phyloP scores from a whole-genome alignment of 441 rosid genomes.

The Capsella rubella region DNA sequence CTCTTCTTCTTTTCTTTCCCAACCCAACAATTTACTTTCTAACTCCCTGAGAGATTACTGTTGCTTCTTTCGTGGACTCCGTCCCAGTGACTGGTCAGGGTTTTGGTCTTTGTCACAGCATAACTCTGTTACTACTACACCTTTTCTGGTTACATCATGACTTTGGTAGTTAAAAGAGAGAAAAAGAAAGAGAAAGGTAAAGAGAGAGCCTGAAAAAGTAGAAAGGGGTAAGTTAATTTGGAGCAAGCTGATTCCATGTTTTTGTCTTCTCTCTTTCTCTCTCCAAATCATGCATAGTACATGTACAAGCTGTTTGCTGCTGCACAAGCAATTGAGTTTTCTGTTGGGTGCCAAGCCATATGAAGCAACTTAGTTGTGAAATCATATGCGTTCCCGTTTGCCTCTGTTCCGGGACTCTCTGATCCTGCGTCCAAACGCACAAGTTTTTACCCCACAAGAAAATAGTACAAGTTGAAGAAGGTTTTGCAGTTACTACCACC shows the following conservation, averaged over 20 bases:
- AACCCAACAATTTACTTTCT: slow-evolving; percentile 38
- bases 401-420: slow-evolving; percentile 76
- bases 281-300: slow-evolving; percentile 78
- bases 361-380: slow-evolving; percentile 91
- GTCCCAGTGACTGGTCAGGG: slow-evolving; percentile 39
- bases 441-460: slow-evolving; percentile 6
- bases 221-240: slow-evolving; percentile 31
- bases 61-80: slow-evolving; percentile 34
- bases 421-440: slow-evolving; percentile 55
- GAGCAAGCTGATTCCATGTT: slow-evolving; percentile 40
- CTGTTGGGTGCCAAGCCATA: slow-evolving; percentile 98
- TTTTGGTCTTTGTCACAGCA: slow-evolving; percentile 41
- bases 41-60: slow-evolving; percentile 30
- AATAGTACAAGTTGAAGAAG: neutral
- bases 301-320: slow-evolving; percentile 99
- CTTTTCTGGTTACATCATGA: slow-evolving; percentile 45
- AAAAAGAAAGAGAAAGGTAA: slow-evolving; percentile 10
- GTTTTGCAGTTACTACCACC: slow-evolving; percentile 16
- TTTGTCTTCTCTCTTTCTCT: slow-evolving; percentile 18
- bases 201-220: slow-evolving; percentile 44
- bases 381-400: slow-evolving; percentile 91
- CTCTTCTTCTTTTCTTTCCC: slow-evolving; percentile 38
- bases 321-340: slow-evolving; percentile 95
- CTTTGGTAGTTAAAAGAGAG: slow-evolving; percentile 44
- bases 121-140: slow-evolving; percentile 43